These are phyloP conservation scores for Solanum piurae DNA, from an alignment of 257 asterid genomes.

Conservation along the genomic window DNA sequence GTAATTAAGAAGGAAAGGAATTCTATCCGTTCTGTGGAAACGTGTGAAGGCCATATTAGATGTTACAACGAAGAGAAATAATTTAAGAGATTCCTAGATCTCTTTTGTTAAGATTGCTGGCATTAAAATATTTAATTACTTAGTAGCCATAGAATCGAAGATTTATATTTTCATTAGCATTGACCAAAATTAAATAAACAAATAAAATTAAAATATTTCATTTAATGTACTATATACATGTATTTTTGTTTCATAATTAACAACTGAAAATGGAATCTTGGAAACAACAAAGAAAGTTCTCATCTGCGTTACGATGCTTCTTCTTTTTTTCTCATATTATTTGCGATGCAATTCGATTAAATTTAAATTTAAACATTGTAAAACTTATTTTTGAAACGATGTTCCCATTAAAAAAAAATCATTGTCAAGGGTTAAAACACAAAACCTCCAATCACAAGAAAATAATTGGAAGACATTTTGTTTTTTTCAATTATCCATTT, in stretches of 20 bases:
- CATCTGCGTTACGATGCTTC: constrained; percentile 26
- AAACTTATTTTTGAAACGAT: too few species aligned
- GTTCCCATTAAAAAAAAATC: too few species aligned
- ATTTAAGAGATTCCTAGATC: constrained; percentile 18
- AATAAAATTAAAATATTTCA: neutral
- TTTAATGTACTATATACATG: neutral
- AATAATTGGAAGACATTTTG: too few species aligned
- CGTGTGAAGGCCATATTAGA: neutral
- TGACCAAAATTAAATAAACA: neutral
- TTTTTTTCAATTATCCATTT: too few species aligned
- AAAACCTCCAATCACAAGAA: neutral
- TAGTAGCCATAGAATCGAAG: neutral
- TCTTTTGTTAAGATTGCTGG: neutral
- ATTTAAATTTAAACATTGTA: too few species aligned
- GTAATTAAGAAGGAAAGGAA: neutral
- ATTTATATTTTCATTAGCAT: constrained; percentile 3
- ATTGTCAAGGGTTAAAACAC: neutral
- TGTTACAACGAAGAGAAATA: neutral
- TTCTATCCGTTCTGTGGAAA: neutral
- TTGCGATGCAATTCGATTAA: neutral
- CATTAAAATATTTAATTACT: neutral
- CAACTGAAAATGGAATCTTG: constrained; percentile 9
- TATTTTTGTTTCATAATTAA: neutral
- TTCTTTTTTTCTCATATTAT: neutral
- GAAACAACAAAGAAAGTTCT: constrained; percentile 22